These are phyloP conservation scores for Syzygium aromaticum DNA, from an alignment of 345 rosid species.

Conservation along the genomic window DNA sequence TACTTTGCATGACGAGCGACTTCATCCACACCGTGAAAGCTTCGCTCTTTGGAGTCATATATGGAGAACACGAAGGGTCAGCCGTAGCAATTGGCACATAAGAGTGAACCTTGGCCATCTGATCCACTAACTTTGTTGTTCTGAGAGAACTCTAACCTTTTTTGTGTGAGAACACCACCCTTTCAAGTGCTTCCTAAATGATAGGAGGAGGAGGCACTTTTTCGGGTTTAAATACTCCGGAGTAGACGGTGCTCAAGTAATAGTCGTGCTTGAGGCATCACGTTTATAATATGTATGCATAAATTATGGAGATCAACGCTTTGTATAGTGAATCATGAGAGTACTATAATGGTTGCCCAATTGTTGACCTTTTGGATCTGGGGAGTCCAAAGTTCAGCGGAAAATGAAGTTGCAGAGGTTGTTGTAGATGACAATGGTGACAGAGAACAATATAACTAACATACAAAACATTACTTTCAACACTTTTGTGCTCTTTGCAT, in stretches of 20 bases:
- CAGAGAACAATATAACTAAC: not conserved
- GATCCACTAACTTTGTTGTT: not conserved
- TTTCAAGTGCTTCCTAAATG: not conserved
- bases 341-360: not conserved
- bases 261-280: not conserved
- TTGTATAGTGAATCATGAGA: not conserved
- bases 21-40: conserved; percentile 44
- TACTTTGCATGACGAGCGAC: conserved; percentile 26
- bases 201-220: not conserved
- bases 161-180: not conserved
- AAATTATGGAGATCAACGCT: not conserved
- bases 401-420: not conserved
- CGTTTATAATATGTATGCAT: not conserved
- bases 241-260: not conserved
- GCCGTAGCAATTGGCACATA: not conserved
- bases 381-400: not conserved
- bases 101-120: not conserved
- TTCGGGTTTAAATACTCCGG: not conserved
- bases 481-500: not conserved
- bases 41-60: conserved; percentile 15
- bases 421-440: not conserved
- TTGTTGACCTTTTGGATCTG: not conserved
- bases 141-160: not conserved
- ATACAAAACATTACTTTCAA: not conserved
- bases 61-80: not conserved